Evolutionary conservation across 768 basidiomycete species (phyloP).

Genomic region (Phaeolepiota aurea): DNA sequence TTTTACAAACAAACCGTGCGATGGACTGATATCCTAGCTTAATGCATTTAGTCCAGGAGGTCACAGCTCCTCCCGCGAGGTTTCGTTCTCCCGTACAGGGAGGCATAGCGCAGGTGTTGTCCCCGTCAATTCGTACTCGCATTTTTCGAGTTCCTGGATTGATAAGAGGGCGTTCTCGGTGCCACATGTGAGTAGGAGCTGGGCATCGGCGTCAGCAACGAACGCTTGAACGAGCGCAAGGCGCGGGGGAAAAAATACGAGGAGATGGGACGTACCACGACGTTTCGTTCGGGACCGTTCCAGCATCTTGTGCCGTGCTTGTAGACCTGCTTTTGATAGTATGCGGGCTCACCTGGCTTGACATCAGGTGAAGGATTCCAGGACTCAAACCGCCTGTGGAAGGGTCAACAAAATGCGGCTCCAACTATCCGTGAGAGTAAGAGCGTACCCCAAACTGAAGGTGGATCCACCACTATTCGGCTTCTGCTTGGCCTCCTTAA

Average conservation of each 20-base stretch:
- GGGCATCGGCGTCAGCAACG: too few relatives aligned
- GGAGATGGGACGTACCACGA: conserved; percentile 55
- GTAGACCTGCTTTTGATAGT: conserved; percentile 80
- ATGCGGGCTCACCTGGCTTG: conserved; percentile 55
- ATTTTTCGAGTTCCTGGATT: conserved; percentile 90
- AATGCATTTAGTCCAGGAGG: too few relatives aligned
- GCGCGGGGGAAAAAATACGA: conserved; percentile 1
- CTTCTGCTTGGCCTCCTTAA: conserved; percentile 82
- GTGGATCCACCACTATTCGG: conserved; percentile 69
- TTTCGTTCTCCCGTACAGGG: conserved; percentile 34
- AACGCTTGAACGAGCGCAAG: neutral
- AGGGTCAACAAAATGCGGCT: conserved; percentile 1
- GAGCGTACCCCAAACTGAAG: conserved; percentile 70
- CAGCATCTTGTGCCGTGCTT: conserved; percentile 84
- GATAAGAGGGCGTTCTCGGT: conserved; percentile 72
- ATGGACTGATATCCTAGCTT: too few relatives aligned
- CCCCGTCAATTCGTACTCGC: conserved; percentile 84
- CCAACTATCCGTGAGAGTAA: conserved; percentile 3
- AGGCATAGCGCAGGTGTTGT: conserved; percentile 82
- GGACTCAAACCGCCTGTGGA: conserved; percentile 56
- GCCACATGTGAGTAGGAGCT: conserved; percentile 83
- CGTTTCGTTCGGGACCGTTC: conserved; percentile 91
- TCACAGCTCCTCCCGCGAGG: conserved; percentile 32
- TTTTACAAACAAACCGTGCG: too few relatives aligned
- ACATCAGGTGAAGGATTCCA: conserved; percentile 68